A percentile compares a stretch with the other conserved stretches of the same genome.
phyloP scores from a whole-genome alignment of 768 basidiomycete species.

The Amanita inopinata region DNA sequence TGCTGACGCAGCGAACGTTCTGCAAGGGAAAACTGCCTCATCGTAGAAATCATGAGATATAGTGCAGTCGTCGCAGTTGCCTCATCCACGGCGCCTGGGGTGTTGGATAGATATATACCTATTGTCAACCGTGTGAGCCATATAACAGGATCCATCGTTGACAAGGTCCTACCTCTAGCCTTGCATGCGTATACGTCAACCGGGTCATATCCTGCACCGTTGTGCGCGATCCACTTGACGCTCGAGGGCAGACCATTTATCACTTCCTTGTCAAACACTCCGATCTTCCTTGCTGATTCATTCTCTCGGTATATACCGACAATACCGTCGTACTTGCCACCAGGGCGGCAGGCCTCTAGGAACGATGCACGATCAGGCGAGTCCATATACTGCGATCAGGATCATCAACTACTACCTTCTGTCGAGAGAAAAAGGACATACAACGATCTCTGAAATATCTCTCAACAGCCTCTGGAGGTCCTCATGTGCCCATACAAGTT shows the following conservation, averaged over 20 bases:
- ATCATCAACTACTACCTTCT: constrained; percentile 4
- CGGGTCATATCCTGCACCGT: constrained; percentile 89
- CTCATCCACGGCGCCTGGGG: constrained; percentile 84
- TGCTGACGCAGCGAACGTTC: constrained; percentile 49
- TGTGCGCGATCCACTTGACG: constrained; percentile 85
- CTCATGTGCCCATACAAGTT: constrained; percentile 74
- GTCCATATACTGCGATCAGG: constrained; percentile 30
- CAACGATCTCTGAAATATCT: constrained; percentile 65
- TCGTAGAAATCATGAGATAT: constrained; percentile 69
- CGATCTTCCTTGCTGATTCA: constrained; percentile 52
- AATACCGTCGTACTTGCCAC: constrained; percentile 64
- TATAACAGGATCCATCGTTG: background rate
- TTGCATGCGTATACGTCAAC: constrained; percentile 73
- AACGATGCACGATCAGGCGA: constrained; percentile 61
- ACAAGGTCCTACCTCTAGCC: constrained; percentile 43
- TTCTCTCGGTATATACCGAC: constrained; percentile 78
- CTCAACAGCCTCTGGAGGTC: constrained; percentile 59
- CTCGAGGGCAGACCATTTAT: constrained; percentile 54
- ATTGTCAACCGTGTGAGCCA: background rate
- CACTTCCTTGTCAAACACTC: constrained; percentile 73
- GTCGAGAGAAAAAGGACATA: constrained; percentile 33
- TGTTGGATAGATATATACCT: constrained; percentile 81
- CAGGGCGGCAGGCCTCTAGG: constrained; percentile 47
- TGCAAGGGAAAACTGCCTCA: constrained; percentile 61
- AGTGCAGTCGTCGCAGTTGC: constrained; percentile 85